phyloP scores from a whole-genome alignment of 2,329 filamentous ascomycete genomes.

The Pestalotiopsis sp. region DNA sequence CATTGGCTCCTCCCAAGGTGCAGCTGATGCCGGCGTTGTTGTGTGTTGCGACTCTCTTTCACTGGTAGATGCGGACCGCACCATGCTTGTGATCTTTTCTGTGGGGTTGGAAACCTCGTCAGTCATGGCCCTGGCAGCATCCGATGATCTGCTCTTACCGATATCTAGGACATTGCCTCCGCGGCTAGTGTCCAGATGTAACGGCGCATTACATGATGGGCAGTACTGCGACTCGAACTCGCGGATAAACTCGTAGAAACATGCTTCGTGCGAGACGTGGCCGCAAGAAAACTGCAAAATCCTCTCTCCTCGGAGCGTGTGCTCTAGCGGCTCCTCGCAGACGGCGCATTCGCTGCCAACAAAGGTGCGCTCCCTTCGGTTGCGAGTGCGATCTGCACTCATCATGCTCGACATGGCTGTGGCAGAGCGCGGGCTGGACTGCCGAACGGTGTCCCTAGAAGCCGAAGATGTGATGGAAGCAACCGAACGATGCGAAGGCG shows the following conservation, averaged over 20 bases:
- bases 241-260: conserved; percentile 97
- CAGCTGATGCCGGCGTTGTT: conserved; percentile 65
- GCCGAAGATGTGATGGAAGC: conserved; percentile 37
- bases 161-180: conserved; percentile 92
- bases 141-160: conserved; percentile 53
- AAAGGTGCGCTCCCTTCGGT: conserved; percentile 89
- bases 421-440: conserved; percentile 28
- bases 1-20: conserved; percentile 68
- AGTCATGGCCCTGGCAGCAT: conserved; percentile 16
- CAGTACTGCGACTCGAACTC: conserved; percentile 94
- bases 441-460: conserved; percentile 38
- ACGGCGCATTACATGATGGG: conserved; percentile 87
- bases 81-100: conserved; percentile 96
- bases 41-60: conserved; percentile 61
- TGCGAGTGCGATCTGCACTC: conserved; percentile 76
- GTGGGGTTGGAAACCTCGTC: conserved; percentile 27
- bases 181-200: conserved; percentile 89
- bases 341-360: conserved; percentile 94
- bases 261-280: conserved; percentile 97
- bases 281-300: conserved; percentile 94
- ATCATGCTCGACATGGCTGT: conserved; percentile 64
- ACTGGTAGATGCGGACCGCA: conserved; percentile 75
- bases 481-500: conserved; percentile 42
- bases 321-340: conserved; percentile 94
- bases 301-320: conserved; percentile 90